A percentile compares a stretch with the other conserved stretches of the same genome.
Conservation (phyloP, 1,139 yeast genomes). For the Diutina scorzettiae region DNA sequence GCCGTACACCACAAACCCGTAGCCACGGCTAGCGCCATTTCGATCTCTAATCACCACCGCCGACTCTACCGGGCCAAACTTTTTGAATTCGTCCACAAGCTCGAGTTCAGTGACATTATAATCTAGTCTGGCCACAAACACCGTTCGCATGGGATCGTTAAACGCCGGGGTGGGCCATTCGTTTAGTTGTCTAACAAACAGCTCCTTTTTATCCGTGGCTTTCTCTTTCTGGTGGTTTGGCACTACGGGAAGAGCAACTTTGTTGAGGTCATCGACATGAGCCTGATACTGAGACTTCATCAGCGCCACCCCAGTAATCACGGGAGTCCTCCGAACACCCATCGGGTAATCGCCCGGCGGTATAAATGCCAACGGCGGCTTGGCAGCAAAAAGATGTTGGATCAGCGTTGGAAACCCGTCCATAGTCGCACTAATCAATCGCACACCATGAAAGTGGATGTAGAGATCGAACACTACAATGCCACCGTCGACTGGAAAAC, state of each 20-base stretch:
- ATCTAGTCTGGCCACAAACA: constrained; percentile 64
- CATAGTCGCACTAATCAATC: not conserved
- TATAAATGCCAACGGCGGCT: constrained; percentile 49
- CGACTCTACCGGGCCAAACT: constrained; percentile 61
- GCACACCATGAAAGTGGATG: not conserved
- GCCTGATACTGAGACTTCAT: constrained; percentile 25
- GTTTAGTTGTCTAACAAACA: constrained; percentile 21
- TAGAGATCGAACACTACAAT: constrained; percentile 7
- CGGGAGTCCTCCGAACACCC: constrained; percentile 34
- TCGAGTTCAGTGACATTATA: constrained; percentile 62
- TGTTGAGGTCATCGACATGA: not conserved
- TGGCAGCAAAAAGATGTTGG: constrained; percentile 54
- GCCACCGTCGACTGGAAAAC: constrained; percentile 15
- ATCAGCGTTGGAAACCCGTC: constrained; percentile 54
- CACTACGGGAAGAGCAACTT: no score
- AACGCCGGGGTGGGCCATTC: constrained; percentile 49
- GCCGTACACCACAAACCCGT: constrained; percentile 72
- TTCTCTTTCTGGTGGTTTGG: no score
- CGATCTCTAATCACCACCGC: constrained; percentile 55
- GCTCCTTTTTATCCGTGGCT: constrained; percentile 16
- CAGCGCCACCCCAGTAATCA: constrained; percentile 40
- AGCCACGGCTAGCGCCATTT: constrained; percentile 52
- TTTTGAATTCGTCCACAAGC: constrained; percentile 46
- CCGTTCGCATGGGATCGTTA: constrained; percentile 64
- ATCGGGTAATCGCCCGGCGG: constrained; percentile 46